Evolutionary conservation across 2,329 filamentous ascomycete genomes (phyloP).

Genomic region (Rachicladosporium sp.): DNA sequence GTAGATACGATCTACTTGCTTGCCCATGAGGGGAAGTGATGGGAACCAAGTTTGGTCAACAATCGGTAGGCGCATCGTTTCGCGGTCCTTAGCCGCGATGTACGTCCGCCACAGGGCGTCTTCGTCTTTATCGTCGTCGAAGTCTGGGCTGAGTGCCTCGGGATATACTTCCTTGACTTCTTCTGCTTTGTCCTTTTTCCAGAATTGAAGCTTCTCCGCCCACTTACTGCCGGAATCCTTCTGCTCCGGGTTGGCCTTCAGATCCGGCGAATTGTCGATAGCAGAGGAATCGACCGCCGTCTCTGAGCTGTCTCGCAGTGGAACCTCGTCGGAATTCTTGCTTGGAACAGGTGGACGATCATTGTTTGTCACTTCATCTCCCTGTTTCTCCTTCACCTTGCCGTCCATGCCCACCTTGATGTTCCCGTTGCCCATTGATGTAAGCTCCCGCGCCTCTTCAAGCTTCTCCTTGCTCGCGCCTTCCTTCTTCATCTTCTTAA

Average conservation of each 20-base stretch:
- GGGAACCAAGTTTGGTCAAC: constrained; percentile 58
- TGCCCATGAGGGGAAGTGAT: constrained; percentile 62
- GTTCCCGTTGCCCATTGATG: neutral
- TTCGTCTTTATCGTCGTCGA: constrained; percentile 33
- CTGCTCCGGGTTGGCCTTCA: constrained; percentile 3
- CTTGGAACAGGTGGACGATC: neutral
- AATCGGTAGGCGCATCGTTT: constrained; percentile 65
- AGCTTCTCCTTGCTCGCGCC: constrained; percentile 35
- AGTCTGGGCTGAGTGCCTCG: constrained; percentile 33
- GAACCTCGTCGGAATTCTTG: constrained; percentile 1
- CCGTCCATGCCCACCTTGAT: too few species aligned
- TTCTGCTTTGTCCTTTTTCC: constrained; percentile 14
- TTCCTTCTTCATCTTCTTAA: constrained; percentile 44
- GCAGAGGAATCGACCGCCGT: constrained; percentile 5
- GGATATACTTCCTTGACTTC: constrained; percentile 40
- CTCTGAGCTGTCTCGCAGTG: constrained; percentile 3
- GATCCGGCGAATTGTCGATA: neutral
- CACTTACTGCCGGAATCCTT: constrained; percentile 14
- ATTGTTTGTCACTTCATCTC: too few species aligned
- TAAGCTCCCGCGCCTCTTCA: constrained; percentile 11
- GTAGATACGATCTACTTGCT: constrained; percentile 92
- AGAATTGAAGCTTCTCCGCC: constrained; percentile 19
- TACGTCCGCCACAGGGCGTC: constrained; percentile 71
- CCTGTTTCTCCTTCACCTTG: neutral
- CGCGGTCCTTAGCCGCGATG: constrained; percentile 67